A percentile compares a stretch with the other conserved stretches of the same genome.
phyloP scores from a whole-genome alignment of 2,329 filamentous ascomycete genomes.

The Fusarium virguliforme region DNA sequence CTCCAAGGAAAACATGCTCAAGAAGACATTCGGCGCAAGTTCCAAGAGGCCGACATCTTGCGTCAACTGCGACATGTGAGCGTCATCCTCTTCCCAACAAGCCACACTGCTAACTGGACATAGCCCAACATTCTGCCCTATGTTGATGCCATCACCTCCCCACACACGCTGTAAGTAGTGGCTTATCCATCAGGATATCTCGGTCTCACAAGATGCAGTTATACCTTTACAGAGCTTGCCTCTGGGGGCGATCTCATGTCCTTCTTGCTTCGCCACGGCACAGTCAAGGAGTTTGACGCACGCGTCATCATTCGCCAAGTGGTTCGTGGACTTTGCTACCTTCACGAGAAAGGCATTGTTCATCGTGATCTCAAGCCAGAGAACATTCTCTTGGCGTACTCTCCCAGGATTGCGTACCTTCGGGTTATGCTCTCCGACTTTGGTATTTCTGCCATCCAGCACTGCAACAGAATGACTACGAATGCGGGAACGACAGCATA shows the following conservation, averaged over 20 bases:
- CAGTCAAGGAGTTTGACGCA: slow-evolving; percentile 60
- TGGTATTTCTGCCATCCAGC: slow-evolving; percentile 64
- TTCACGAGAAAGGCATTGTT: slow-evolving; percentile 66
- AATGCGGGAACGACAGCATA: slow-evolving; percentile 64
- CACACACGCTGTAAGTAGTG: slow-evolving; percentile 62
- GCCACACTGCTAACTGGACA: slow-evolving; percentile 29
- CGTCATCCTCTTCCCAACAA: not conserved
- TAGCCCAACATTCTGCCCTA: slow-evolving; percentile 71
- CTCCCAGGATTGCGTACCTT: slow-evolving; percentile 60
- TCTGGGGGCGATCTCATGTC: slow-evolving; percentile 70
- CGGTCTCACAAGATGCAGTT: slow-evolving; percentile 55
- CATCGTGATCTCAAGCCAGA: slow-evolving; percentile 71
- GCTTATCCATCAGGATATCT: not conserved
- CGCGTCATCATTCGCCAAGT: slow-evolving; percentile 66
- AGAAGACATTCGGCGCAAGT: slow-evolving; percentile 57
- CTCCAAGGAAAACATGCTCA: slow-evolving; percentile 48
- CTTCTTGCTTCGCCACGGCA: slow-evolving; percentile 58
- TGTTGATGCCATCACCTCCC: slow-evolving; percentile 66
- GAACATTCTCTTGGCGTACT: slow-evolving; percentile 67
- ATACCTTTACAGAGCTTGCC: slow-evolving; percentile 72
- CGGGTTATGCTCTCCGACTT: slow-evolving; percentile 69
- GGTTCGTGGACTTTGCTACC: slow-evolving; percentile 62
- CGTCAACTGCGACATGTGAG: slow-evolving; percentile 70
- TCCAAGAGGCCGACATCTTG: slow-evolving; percentile 69
- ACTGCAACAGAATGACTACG: slow-evolving; percentile 61